These are phyloP conservation scores for Crithidia acanthocephali DNA, from an alignment of 208 protist genomes.

Conservation along the genomic window DNA sequence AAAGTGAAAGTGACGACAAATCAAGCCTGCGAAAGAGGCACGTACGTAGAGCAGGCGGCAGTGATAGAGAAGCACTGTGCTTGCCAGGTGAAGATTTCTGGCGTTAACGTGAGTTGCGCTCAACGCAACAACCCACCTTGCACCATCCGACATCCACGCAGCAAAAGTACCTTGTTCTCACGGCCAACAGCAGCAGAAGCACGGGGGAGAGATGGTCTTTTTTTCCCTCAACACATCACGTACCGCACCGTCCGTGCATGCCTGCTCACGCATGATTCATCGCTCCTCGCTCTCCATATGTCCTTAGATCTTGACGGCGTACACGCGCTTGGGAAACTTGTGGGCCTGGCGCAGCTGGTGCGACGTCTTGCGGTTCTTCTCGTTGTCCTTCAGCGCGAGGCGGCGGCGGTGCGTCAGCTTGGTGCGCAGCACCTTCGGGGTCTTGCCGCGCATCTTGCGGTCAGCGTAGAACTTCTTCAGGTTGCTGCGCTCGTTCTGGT, in stretches of 20 bases:
- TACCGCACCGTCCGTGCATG: neutral
- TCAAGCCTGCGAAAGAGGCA: neutral
- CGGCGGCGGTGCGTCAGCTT: slow-evolving; percentile 92
- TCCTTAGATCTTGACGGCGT: slow-evolving; percentile 87
- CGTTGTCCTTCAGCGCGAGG: slow-evolving; percentile 83
- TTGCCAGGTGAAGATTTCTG: too few species aligned
- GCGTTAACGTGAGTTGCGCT: too few species aligned
- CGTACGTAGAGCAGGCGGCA: neutral
- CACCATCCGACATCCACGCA: too few species aligned
- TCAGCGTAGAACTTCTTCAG: slow-evolving; percentile 95
- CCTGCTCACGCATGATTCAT: neutral
- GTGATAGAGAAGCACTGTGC: too few species aligned
- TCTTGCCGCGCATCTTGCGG: slow-evolving; percentile 85
- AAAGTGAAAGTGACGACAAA: slow-evolving; percentile 15
- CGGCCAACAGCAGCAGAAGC: too few species aligned
- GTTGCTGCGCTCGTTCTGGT: slow-evolving; percentile 94
- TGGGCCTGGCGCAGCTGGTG: slow-evolving; percentile 76
- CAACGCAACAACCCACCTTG: too few species aligned
- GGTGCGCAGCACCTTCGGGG: slow-evolving; percentile 76
- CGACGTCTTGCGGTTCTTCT: slow-evolving; percentile 93
- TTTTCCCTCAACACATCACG: neutral
- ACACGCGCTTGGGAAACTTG: slow-evolving; percentile 88
- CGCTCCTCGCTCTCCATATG: slow-evolving; percentile 11
- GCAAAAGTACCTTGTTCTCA: too few species aligned
- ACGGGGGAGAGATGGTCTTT: slow-evolving; percentile 3